Base-by-base conservation (phyloP, 495 filamentous ascomycete species). In the Trichoderma parareesei region DNA sequence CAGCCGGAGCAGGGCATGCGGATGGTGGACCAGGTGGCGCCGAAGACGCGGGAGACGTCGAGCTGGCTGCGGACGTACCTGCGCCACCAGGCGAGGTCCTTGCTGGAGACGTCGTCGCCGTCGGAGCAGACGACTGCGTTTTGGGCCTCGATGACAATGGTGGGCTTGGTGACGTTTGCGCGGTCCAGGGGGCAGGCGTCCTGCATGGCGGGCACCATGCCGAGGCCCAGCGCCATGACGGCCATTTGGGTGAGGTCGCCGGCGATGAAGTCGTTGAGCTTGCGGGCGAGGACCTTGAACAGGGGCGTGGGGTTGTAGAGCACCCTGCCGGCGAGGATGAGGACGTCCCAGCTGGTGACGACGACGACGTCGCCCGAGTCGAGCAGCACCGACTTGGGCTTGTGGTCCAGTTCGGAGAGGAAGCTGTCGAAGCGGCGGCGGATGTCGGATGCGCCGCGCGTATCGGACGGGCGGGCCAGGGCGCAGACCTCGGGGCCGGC, bases 91-190 rank as follows among this genome's bases (percentile, higher is more conserved):
- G 72, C 66, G 16, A 74, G 73, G 5, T 69, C 67, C 0, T 66
- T 62, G 37, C 33, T 27, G 16, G 67, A 42, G 18, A 79, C 66
- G 38, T 72, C 74, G 13, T 76, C 75, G 0, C 81, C 83, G 69
- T 91, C 87, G 1, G 78, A 73, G 71, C 88, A 90, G 0, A 81
- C 70, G 57, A 90, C 82, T n/a, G 80, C 82, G 11, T 9, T 57
- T 10, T 57, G 53, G 1, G 27, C 6, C 14, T 57, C 53, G 8
- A 33, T 27, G 16, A 57, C 14, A 38, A 35, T 14, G 10, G 11
- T 11, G 7, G 42, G 62, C 11, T 16, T 2, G 18, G 65, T 10
- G 14, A 20, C 0, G 61, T 63, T 59, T 27, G 27, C 27, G 27
- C 27, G 27, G 35, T 13, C 38, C 1, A 67, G 14, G 4, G 67